Evolutionary conservation across 2,329 filamentous ascomycete genomes (phyloP).

Genomic region (Teratosphaeria zuluensis): DNA sequence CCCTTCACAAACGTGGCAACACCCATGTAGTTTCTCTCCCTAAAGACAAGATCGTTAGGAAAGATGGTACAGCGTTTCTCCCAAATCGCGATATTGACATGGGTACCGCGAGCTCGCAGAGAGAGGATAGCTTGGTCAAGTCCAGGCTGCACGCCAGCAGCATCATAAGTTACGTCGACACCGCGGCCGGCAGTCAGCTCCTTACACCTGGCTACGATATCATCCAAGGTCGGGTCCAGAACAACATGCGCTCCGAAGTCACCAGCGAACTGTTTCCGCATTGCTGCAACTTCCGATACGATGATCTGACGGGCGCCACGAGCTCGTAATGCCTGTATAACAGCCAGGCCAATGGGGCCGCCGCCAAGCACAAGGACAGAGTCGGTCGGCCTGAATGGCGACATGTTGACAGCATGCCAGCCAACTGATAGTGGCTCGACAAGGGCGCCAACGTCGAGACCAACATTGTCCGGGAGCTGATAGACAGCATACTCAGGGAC

Average conservation of each 20-base stretch:
- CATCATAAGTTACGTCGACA: conserved; percentile 43
- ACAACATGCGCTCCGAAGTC: conserved; percentile 44
- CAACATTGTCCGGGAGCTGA: conserved; percentile 42
- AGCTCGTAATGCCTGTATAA: conserved; percentile 38
- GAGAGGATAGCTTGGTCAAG: conserved; percentile 41
- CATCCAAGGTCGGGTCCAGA: conserved; percentile 41
- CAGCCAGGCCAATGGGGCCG: conserved; percentile 44
- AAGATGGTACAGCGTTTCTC: conserved; percentile 41
- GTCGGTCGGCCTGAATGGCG: conserved; percentile 38
- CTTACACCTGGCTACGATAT: conserved; percentile 36
- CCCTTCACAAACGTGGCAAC: conserved; percentile 44
- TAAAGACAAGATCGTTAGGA: conserved; percentile 44
- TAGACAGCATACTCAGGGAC: conserved; percentile 39
- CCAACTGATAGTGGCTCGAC: conserved; percentile 47
- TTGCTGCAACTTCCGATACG: conserved; percentile 41
- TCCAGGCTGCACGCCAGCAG: conserved; percentile 43
- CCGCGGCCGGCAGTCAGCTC: conserved; percentile 37
- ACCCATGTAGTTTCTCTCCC: conserved; percentile 44
- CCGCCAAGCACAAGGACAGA: conserved; percentile 42
- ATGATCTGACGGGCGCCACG: conserved; percentile 41
- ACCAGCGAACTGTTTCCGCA: conserved; percentile 40
- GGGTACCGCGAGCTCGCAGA: conserved; percentile 40
- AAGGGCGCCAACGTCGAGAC: conserved; percentile 43
- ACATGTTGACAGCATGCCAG: conserved; percentile 46
- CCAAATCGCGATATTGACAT: conserved; percentile 49